Conservation (phyloP, 768 basidiomycete genomes). For the Tephrocybe sp. region DNA sequence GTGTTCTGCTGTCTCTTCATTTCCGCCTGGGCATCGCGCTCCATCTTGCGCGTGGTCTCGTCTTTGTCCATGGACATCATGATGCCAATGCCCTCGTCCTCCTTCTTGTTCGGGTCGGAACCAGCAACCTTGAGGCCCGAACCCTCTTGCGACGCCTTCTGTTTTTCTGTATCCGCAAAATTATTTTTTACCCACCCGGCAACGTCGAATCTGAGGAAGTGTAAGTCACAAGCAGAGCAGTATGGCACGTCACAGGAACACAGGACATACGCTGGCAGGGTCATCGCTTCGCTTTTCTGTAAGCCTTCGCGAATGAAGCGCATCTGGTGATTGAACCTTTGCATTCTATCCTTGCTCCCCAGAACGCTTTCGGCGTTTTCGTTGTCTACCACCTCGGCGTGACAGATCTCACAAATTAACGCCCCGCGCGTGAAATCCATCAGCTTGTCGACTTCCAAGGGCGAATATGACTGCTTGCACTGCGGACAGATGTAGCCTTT, state of each 20-base stretch:
- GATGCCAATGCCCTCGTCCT: constrained; percentile 79
- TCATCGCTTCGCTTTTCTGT: constrained; percentile 85
- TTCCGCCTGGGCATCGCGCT: constrained; percentile 79
- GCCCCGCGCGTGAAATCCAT: constrained; percentile 66
- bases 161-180: constrained; percentile 59
- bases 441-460: constrained; percentile 81
- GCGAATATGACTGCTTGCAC: constrained; percentile 80
- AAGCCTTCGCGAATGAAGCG: constrained; percentile 83
- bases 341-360: constrained; percentile 93
- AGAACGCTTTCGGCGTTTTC: constrained; percentile 83
- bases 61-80: constrained; percentile 90
- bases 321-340: constrained; percentile 91
- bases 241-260: not conserved
- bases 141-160: constrained; percentile 48
- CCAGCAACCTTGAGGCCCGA: constrained; percentile 74
- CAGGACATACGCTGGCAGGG: constrained; percentile 69
- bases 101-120: constrained; percentile 53
- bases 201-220: constrained; percentile 67
- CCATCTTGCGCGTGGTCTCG: constrained; percentile 66
- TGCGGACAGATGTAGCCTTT: constrained; percentile 96
- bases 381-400: constrained; percentile 84
- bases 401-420: constrained; percentile 87
- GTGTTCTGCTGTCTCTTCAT: constrained; percentile 88
- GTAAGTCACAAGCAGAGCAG: constrained; percentile 3
- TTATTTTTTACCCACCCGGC: constrained; percentile 78